Base-by-base conservation (phyloP, 331 rosid species). In the Quercus lobata region DNA sequence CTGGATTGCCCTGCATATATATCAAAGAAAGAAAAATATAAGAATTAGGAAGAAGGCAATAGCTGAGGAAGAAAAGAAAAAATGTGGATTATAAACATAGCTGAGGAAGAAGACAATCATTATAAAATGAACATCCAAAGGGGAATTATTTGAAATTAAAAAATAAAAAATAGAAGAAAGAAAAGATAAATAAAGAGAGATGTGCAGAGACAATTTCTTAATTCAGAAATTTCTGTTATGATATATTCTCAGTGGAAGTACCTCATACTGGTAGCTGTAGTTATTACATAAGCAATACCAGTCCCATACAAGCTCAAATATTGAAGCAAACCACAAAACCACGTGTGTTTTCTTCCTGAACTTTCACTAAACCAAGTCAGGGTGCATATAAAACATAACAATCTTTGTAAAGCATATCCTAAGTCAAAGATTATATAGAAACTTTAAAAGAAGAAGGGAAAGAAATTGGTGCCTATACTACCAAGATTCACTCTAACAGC, bases 401-500 rank as follows among this genome's bases (percentile, higher is more conserved):
- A 35, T 35, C 44, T 41, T 41, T 41, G 46, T 41, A 41, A 41
- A 41, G 46, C 71, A 74, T 41, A 56, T 73, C 71, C 76, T 69
- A 32, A 77, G 24, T 52, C 71, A 78, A 24, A 71, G 78, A 79
- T 25, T 17, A 55, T 14, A 54, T 1, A 63, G 62, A 75, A 4
- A 7, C 44, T 49, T 35, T 32, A 72, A 75, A 6, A 8, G 12
- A 35, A 7, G 10, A 41, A 41, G 17, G 17, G 17, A 49, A 49
- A 12, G 1, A 49, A 60, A 74, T 69, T 35, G 7, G 69, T 44
- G 41, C 35, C 79, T 49, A 76, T 55, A 71, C 44, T 88, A 88
- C 92, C 96, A 52, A 93, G 93, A 78, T 79, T 62, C 29, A 78
- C 77, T 83, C 86, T 80, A 72, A 92, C 97, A 79, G 97, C 94